These are phyloP conservation scores for Phyllostachys edulis DNA, from an alignment of 176 grass and related monocot species.

Conservation along the genomic window DNA sequence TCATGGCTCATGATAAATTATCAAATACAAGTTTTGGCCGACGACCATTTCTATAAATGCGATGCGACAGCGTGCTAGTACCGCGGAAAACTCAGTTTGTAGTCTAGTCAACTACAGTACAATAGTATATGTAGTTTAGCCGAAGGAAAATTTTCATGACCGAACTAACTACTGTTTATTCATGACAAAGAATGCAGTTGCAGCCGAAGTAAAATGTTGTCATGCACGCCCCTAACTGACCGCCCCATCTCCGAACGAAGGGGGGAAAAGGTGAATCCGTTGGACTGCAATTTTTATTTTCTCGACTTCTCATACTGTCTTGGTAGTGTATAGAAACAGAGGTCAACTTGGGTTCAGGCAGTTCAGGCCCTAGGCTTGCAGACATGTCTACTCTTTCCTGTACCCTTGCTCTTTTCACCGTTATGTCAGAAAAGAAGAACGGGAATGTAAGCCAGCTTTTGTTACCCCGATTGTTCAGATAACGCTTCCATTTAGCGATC, in stretches of 20 bases:
- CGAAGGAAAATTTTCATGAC: not conserved
- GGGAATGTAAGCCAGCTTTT: not conserved
- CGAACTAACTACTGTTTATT: not conserved
- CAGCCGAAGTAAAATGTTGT: not conserved
- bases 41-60: too few relatives aligned
- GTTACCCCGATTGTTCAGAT: not conserved
- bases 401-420: not conserved
- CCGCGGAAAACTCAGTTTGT: too few relatives aligned
- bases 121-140: too few relatives aligned
- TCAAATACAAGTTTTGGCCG: too few relatives aligned
- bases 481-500: not conserved
- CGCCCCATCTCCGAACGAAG: not conserved
- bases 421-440: not conserved
- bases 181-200: not conserved
- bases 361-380: not conserved
- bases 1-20: too few relatives aligned
- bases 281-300: not conserved
- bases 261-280: not conserved
- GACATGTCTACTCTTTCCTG: not conserved
- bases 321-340: not conserved
- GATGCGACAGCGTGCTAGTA: too few relatives aligned
- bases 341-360: not conserved
- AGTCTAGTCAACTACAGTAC: too few relatives aligned
- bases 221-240: not conserved
- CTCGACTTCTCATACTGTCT: not conserved